Base-by-base conservation (phyloP, 345 rosid species). In the Isatis tinctoria region DNA sequence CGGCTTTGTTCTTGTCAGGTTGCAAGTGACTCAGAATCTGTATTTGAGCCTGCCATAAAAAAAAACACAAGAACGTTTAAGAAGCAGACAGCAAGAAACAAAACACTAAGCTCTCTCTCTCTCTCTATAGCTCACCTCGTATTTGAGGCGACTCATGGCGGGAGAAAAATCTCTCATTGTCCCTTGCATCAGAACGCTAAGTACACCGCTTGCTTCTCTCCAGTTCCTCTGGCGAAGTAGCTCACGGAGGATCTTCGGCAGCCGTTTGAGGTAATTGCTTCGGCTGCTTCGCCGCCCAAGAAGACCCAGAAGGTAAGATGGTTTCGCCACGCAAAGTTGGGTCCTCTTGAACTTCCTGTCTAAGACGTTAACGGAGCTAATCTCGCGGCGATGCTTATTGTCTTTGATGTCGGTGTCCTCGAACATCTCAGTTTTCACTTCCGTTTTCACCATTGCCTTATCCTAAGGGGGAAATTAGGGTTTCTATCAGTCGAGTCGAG, bases 171-270 rank as follows among this genome's bases (percentile, higher is more conserved):
- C 88, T 60, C 70, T 81, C 61, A 73, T 68, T 0, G 93, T 87
- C 11, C 83, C 97, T 74, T 81, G 80, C 80, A 87, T 74, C 57
- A 89, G 59, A 40, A 90, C 79, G 10, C 89, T 82, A 27, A 90
- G 82, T 0, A 88, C 85, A 18, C 92, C 87, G 58, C 90, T 80
- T 11, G 95, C 97, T 40, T 90, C 88, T 2, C 24, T 70, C 97
- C 95, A 90, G 40, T 82, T 79, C 28, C 78, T 86, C 41, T 61
- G 83, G 27, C 84, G 75, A 61, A 88, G 81, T 18, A 94, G 84
- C 66, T 83, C 80, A 6, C 61, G 70, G 72, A 91, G 78, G 6
- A 88, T 74, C 13, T 39, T 51, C 2, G 73, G 13, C 62, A 94
- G 65, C 66, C 76, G 73, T 6, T 44, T 56, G 22, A 89, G 82